Evolutionary conservation across 139 green algal species (phyloP).

Genomic region (Chlorella sorokiniana): DNA sequence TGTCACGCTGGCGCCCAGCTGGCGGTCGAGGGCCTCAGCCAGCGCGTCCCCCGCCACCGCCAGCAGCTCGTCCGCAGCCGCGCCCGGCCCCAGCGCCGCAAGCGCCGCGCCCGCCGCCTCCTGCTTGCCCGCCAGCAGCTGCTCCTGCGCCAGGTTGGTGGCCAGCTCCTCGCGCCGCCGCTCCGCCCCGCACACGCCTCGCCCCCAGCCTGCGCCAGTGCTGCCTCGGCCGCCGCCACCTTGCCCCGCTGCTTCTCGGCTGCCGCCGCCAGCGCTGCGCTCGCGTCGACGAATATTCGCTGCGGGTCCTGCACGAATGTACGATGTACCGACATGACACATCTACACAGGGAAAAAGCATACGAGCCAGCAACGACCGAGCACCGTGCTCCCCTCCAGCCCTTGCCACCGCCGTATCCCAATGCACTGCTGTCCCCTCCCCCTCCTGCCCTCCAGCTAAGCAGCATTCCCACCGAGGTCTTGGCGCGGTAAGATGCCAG

Average conservation of each 20-base stretch:
- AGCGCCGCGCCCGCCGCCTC: constrained; percentile 35
- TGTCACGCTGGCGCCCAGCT: constrained; percentile 66
- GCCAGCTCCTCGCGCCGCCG: constrained; percentile 27
- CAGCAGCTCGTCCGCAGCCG: constrained; percentile 51
- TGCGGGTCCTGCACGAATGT: neutral
- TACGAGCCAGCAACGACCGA: neutral
- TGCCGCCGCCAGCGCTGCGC: constrained; percentile 28
- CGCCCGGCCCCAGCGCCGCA: constrained; percentile 25
- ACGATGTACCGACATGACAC: neutral
- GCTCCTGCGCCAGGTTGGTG: constrained; percentile 32
- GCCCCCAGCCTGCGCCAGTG: neutral
- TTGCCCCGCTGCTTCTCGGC: constrained; percentile 62
- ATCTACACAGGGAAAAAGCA: neutral
- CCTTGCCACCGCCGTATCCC: no score
- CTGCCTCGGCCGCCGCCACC: constrained; percentile 28
- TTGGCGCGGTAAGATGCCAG: constrained; percentile 67
- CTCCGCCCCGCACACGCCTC: constrained; percentile 8
- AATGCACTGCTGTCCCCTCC: no score
- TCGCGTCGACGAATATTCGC: constrained; percentile 8
- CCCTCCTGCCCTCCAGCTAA: neutral
- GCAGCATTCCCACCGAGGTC: neutral
- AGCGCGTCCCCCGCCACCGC: constrained; percentile 73
- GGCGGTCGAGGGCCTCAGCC: constrained; percentile 77
- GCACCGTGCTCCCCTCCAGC: no score
- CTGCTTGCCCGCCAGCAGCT: constrained; percentile 34